Percentiles rank a stretch among this genome's conserved stretches.
Conservation (phyloP, 2,329 filamentous ascomycete species). For the Xylariaceae sp. region DNA sequence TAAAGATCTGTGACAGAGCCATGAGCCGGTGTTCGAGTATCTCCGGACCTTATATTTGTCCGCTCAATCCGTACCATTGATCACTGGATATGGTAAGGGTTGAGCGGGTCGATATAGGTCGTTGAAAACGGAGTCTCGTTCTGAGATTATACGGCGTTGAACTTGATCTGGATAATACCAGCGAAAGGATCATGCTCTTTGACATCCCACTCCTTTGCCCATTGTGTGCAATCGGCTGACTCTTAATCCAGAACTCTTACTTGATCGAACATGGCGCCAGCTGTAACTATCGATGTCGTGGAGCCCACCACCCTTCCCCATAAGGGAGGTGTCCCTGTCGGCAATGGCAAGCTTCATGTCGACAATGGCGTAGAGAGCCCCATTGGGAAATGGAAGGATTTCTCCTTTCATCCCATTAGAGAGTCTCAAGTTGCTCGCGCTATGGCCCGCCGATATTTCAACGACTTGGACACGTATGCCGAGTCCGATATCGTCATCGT, state of each 20-base stretch:
- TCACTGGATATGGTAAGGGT: constrained; percentile 20
- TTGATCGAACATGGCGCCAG: constrained; percentile 74
- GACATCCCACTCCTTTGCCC: constrained; percentile 48
- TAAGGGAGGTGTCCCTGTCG: constrained; percentile 52
- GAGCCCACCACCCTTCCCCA: constrained; percentile 58
- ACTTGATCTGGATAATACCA: constrained; percentile 99
- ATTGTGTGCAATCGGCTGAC: constrained; percentile 46
- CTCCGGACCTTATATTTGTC: constrained; percentile 32
- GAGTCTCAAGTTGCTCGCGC: constrained; percentile 91
- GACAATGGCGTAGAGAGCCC: constrained; percentile 67
- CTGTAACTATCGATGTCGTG: constrained; percentile 69
- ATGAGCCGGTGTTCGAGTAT: constrained; percentile 47
- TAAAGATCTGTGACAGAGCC: constrained; percentile 41
- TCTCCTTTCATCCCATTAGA: constrained; percentile 85
- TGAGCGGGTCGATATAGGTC: constrained; percentile 7
- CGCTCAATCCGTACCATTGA: constrained; percentile 10
- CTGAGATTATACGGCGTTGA: constrained; percentile 91
- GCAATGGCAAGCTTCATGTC: constrained; percentile 46
- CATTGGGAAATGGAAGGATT: constrained; percentile 79
- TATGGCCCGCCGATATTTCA: constrained; percentile 93
- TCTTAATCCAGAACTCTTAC: constrained; percentile 34
- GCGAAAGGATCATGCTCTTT: constrained; percentile 97
- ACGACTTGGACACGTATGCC: constrained; percentile 85
- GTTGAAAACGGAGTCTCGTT: constrained; percentile 39
- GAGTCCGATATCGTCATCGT: constrained; percentile 95